Evolutionary conservation across 2,329 filamentous ascomycete genomes (phyloP).

Genomic region (Aspergillus brunneoviolaceus): DNA sequence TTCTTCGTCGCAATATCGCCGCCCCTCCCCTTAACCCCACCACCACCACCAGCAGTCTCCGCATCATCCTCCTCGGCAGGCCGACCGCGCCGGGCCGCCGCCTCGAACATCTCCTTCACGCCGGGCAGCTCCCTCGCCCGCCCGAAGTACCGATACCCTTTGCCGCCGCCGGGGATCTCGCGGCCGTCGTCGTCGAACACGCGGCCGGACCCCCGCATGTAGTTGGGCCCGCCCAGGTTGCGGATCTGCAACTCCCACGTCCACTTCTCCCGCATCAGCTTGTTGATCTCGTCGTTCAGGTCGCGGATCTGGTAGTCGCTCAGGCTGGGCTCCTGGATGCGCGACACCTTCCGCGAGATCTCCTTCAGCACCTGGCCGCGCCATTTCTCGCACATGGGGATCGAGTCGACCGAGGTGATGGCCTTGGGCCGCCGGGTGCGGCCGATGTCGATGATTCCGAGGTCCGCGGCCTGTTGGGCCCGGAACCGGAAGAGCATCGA

Average conservation of each 20-base stretch:
- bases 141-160: slow-evolving; percentile 93
- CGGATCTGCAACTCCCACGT: slow-evolving; percentile 98
- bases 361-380: slow-evolving; percentile 96
- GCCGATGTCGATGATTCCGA: slow-evolving; percentile 92
- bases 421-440: slow-evolving; percentile 85
- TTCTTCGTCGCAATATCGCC: slow-evolving; percentile 55
- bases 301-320: slow-evolving; percentile 97
- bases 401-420: slow-evolving; percentile 81
- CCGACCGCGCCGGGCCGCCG: slow-evolving; percentile 62
- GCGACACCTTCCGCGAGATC: slow-evolving; percentile 92
- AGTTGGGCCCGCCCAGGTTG: slow-evolving; percentile 94
- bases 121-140: slow-evolving; percentile 85
- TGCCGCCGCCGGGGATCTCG: slow-evolving; percentile 71
- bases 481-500: slow-evolving; percentile 99
- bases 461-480: slow-evolving; percentile 91
- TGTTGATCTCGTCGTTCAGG: slow-evolving; percentile 99
- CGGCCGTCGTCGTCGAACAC: slow-evolving; percentile 72
- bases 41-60: slow-evolving; percentile 35
- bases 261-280: slow-evolving; percentile 97
- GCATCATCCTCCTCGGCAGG: slow-evolving; percentile 68
- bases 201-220: slow-evolving; percentile 73
- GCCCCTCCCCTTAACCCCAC: slow-evolving; percentile 41
- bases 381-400: slow-evolving; percentile 94
- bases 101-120: slow-evolving; percentile 94
- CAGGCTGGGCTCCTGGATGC: slow-evolving; percentile 88